phyloP scores from a whole-genome alignment of 805 yeast genomes.

The Ogataea chonburiensis region DNA sequence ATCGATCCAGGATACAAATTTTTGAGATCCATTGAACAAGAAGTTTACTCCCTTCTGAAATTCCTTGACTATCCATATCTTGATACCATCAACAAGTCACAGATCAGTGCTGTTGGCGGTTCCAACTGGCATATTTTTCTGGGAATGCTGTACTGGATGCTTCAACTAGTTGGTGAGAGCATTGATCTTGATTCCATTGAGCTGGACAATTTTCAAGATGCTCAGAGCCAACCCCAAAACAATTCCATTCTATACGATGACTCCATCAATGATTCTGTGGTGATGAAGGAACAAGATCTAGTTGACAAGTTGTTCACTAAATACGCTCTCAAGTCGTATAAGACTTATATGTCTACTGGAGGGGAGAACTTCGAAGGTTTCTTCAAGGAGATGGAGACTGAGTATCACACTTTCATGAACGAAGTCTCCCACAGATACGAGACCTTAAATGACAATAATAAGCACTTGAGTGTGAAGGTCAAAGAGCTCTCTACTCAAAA shows the following conservation, averaged over 20 bases:
- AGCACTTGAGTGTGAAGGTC: constrained; percentile 38
- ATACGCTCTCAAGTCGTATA: constrained; percentile 67
- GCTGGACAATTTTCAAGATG: constrained; percentile 26
- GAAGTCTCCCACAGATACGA: constrained; percentile 49
- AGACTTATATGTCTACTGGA: constrained; percentile 55
- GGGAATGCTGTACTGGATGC: constrained; percentile 83
- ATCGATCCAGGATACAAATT: constrained; percentile 79
- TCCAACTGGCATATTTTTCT: constrained; percentile 81
- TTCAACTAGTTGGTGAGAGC: constrained; percentile 49
- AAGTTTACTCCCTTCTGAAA: constrained; percentile 66
- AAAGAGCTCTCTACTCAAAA: constrained; percentile 44
- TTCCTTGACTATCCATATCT: constrained; percentile 74
- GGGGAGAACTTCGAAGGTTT: constrained; percentile 60
- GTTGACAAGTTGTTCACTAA: constrained; percentile 35
- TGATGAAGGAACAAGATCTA: constrained; percentile 28
- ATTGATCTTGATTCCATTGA: constrained; percentile 37
- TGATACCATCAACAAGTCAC: constrained; percentile 78
- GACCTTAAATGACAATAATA: constrained; percentile 41
- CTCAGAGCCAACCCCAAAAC: constrained; percentile 22
- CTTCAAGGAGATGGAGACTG: constrained; percentile 53
- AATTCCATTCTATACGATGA: constrained; percentile 30
- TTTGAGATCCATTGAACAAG: constrained; percentile 67
- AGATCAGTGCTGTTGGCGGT: constrained; percentile 89
- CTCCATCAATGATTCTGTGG: constrained; percentile 25
- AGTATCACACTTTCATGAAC: constrained; percentile 51